phyloP scores from a whole-genome alignment of 495 filamentous ascomycete species.

The Niebla homalea region DNA sequence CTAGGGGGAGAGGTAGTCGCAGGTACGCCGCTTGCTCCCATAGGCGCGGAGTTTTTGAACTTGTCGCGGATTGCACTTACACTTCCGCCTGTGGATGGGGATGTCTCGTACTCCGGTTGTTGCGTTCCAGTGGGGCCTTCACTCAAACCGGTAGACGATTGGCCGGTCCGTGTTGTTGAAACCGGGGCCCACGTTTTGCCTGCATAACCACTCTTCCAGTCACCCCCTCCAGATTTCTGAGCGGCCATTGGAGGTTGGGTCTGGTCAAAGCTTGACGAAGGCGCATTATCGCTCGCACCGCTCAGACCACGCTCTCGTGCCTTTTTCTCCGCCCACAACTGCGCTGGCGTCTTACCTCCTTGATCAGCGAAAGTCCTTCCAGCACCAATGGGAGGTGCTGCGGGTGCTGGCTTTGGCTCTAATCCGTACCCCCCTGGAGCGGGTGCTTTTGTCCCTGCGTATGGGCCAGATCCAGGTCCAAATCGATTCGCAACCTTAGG shows the following conservation, averaged over 20 bases:
- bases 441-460: constrained; percentile 78
- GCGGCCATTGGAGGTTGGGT: constrained; percentile 40
- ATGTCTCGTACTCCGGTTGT: constrained; percentile 31
- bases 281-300: constrained; percentile 26
- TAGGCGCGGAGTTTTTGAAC: constrained; percentile 56
- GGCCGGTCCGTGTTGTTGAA: constrained; percentile 54
- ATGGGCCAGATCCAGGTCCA: constrained; percentile 48
- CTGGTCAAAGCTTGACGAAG: constrained; percentile 21
- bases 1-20: constrained; percentile 34
- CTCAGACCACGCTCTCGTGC: constrained; percentile 54
- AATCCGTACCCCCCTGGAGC: constrained; percentile 54
- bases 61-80: constrained; percentile 62
- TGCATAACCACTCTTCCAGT: constrained; percentile 81
- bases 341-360: constrained; percentile 90
- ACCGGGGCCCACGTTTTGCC: constrained; percentile 84
- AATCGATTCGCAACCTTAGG: constrained; percentile 88
- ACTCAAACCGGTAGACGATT: constrained; percentile 43
- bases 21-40: constrained; percentile 41
- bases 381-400: constrained; percentile 54
- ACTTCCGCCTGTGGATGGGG: constrained; percentile 42
- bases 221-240: constrained; percentile 55
- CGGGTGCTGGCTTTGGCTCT: constrained; percentile 34
- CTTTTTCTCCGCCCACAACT: constrained; percentile 96
- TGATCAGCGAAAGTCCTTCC: constrained; percentile 88
- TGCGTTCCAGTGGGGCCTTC: constrained; percentile 46